Conservation (phyloP, 2,329 filamentous ascomycete genomes). For the Taxawa tesnikishii region DNA sequence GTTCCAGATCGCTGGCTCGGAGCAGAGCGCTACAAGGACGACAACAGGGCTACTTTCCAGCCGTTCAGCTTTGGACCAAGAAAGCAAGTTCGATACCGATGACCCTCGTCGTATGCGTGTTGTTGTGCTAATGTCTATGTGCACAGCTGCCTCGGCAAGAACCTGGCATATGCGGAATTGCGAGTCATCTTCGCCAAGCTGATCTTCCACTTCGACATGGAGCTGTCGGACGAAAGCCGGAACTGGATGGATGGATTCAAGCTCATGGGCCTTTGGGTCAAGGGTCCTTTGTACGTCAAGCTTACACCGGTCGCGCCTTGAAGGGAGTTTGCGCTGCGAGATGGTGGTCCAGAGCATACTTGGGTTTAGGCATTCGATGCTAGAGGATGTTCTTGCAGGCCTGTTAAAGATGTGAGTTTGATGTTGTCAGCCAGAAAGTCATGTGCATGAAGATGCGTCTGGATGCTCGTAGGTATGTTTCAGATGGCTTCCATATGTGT, state of each 20-base stretch:
- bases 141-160: slow-evolving; percentile 11
- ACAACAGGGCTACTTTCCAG: slow-evolving; percentile 15
- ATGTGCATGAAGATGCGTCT: no score
- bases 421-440: no score
- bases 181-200: slow-evolving; percentile 25
- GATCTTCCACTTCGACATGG: slow-evolving; percentile 27
- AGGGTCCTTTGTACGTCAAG: slow-evolving; percentile 2
- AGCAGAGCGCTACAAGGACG: slow-evolving; percentile 14
- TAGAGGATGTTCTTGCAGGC: no score
- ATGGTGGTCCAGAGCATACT: no score
- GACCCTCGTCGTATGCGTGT: no score
- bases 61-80: slow-evolving; percentile 23
- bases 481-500: no score
- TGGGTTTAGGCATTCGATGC: no score
- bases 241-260: slow-evolving; percentile 12
- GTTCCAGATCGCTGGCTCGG: slow-evolving; percentile 28
- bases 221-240: slow-evolving; percentile 13
- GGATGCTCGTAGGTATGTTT: no score
- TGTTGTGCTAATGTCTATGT: no score
- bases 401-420: no score
- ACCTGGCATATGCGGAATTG: slow-evolving; percentile 25
- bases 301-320: slow-evolving; percentile 4
- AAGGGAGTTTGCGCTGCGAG: no score
- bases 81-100: slow-evolving; percentile 7
- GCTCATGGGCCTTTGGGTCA: slow-evolving; percentile 2